These are phyloP conservation scores for Sarocladiaceae sp. DNA, from an alignment of 2,329 filamentous ascomycete species.

Conservation along the genomic window DNA sequence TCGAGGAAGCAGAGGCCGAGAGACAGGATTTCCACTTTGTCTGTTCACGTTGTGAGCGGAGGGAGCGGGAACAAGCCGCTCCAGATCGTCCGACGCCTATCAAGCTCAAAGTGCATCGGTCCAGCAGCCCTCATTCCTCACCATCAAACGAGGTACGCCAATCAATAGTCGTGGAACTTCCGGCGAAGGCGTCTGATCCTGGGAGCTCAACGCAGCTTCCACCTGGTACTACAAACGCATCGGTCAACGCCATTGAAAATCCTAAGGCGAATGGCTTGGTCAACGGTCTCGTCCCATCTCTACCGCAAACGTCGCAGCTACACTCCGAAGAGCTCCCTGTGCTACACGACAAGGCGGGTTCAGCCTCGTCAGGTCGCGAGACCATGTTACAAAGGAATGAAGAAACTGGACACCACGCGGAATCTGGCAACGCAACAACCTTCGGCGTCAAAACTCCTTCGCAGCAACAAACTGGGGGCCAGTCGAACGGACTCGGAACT, in stretches of 20 bases:
- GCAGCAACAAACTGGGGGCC: background rate
- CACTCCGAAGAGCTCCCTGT: no score
- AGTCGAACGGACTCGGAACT: background rate
- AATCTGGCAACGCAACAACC: background rate
- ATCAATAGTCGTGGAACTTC: conserved; percentile 7
- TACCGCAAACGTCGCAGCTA: no score
- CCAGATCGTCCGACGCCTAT: conserved; percentile 47
- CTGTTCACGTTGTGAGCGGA: conserved; percentile 71
- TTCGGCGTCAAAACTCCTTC: background rate
- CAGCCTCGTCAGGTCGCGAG: no score
- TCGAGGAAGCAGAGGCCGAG: conserved; percentile 75
- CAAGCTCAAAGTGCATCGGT: conserved; percentile 45
- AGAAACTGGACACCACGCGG: no score
- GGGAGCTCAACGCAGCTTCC: no score
- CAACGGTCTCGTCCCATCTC: no score
- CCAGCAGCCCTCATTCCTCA: conserved; percentile 8
- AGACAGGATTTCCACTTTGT: conserved; percentile 83
- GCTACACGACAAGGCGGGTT: no score
- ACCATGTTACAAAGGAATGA: no score
- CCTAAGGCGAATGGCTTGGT: no score
- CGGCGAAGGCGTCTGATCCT: background rate
- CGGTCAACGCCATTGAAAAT: no score
- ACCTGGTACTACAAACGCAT: no score
- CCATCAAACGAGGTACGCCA: background rate
- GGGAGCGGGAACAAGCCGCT: conserved; percentile 57